Percentiles rank a stretch among this genome's conserved stretches.
These are phyloP conservation scores for Amniculicola lignicola DNA, from an alignment of 495 filamentous ascomycete genomes.

Conservation along the genomic window DNA sequence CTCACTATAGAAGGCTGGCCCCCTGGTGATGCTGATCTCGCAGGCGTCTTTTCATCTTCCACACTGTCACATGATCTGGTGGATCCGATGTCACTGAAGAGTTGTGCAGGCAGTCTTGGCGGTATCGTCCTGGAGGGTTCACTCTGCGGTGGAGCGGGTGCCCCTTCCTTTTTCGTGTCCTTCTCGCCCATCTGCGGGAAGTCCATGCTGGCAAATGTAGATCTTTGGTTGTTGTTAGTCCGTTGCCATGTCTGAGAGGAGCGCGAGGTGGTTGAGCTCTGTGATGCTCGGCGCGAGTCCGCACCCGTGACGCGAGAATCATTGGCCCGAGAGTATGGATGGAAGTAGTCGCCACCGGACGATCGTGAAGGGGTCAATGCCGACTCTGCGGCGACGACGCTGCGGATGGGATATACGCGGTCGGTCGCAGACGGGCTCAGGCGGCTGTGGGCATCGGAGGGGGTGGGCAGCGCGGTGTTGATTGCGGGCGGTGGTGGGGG, in stretches of 20 bases:
- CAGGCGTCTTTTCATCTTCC: background rate
- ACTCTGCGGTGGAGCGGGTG: background rate
- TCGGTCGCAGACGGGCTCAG: slow-evolving; percentile 53
- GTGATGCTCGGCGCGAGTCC: slow-evolving; percentile 29
- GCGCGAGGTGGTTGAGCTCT: slow-evolving; percentile 16
- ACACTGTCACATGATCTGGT: slow-evolving; percentile 13
- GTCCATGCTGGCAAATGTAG: no score
- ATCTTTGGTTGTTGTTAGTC: background rate
- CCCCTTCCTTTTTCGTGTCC: no score
- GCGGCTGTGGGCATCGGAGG: slow-evolving; percentile 17
- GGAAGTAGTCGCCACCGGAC: slow-evolving; percentile 35
- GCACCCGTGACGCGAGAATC: slow-evolving; percentile 10
- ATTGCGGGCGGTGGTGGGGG: slow-evolving; percentile 8
- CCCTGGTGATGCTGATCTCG: slow-evolving; percentile 8
- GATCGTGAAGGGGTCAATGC: slow-evolving; percentile 42
- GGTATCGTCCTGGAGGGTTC: slow-evolving; percentile 11
- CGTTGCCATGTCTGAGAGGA: slow-evolving; percentile 11
- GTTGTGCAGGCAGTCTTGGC: slow-evolving; percentile 18
- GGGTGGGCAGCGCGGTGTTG: slow-evolving; percentile 11
- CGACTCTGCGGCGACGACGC: slow-evolving; percentile 71
- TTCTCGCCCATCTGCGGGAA: no score
- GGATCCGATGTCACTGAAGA: slow-evolving; percentile 35
- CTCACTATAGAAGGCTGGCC: no score
- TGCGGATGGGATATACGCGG: slow-evolving; percentile 80
- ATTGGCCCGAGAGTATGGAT: slow-evolving; percentile 18